Evolutionary conservation across 2,329 filamentous ascomycete genomes (phyloP).

Genomic region (Akanthomyces muscarius): DNA sequence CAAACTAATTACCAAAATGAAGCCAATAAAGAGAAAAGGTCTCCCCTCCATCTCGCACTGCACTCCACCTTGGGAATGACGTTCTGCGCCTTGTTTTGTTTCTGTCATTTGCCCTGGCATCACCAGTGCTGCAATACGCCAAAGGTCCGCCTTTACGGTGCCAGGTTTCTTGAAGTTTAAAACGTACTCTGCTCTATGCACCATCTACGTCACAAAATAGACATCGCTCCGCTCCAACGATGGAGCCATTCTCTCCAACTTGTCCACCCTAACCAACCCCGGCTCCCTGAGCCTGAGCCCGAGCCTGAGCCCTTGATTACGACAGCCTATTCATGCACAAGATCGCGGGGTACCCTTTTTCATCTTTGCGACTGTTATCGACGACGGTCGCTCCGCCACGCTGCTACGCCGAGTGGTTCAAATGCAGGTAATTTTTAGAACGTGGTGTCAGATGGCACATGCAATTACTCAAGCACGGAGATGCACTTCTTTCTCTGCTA

Average conservation of each 20-base stretch:
- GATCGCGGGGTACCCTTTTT: constrained; percentile 2
- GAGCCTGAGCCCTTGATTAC: background rate
- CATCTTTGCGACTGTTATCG: background rate
- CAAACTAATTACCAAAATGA: background rate
- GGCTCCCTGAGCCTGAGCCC: background rate
- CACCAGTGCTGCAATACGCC: background rate
- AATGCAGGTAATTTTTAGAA: constrained; percentile 4
- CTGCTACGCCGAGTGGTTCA: background rate
- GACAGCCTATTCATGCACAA: constrained; percentile 4
- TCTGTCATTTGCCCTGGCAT: background rate
- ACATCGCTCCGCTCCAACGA: background rate
- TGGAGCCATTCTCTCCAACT: background rate
- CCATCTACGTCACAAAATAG: background rate
- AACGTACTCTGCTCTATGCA: background rate
- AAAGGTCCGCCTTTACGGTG: background rate
- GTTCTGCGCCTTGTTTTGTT: background rate
- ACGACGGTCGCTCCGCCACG: background rate
- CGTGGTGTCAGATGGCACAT: background rate
- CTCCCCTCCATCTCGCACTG: constrained; percentile 2
- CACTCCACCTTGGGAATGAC: background rate
- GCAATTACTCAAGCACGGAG: background rate
- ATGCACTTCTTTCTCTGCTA: background rate
- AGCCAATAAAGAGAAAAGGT: background rate
- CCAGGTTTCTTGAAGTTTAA: background rate
- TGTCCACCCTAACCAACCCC: background rate